Percentiles rank a stretch among this genome's conserved stretches.
Evolutionary conservation across 2,329 filamentous ascomycete species (phyloP).

Genomic region (Cercospora zeina): DNA sequence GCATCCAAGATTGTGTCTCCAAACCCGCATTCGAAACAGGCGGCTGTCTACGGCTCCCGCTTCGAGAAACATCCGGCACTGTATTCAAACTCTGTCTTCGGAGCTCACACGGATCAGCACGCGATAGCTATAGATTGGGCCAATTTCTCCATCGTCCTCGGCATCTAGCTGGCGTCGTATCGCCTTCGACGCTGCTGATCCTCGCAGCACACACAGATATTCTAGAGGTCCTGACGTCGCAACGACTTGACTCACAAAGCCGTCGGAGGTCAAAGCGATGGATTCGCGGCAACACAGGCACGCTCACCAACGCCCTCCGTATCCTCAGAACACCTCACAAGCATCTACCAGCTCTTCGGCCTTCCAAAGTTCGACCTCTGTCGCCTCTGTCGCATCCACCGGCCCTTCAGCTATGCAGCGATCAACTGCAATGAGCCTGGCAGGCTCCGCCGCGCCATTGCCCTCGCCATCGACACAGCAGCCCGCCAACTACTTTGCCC

Average conservation of each 20-base stretch:
- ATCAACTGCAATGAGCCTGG: slow-evolving; percentile 40
- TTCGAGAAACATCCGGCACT: background rate
- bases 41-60: background rate
- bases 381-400: slow-evolving; percentile 42
- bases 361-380: slow-evolving; percentile 48
- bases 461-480: slow-evolving; percentile 39
- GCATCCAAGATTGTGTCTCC: background rate
- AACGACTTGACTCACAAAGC: background rate
- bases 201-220: background rate
- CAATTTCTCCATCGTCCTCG: slow-evolving; percentile 1
- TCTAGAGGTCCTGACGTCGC: background rate
- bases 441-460: slow-evolving; percentile 36
- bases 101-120: slow-evolving; percentile 3
- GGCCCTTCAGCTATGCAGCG: slow-evolving; percentile 29
- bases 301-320: slow-evolving; percentile 37
- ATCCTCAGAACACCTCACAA: slow-evolving; percentile 37
- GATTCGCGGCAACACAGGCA: slow-evolving; percentile 36
- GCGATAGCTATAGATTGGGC: background rate
- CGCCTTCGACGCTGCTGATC: background rate
- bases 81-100: slow-evolving; percentile 5
- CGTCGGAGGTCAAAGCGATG: slow-evolving; percentile 17
- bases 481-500: slow-evolving; percentile 37
- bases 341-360: slow-evolving; percentile 38
- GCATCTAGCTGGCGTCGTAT: background rate
- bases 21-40: background rate